Base-by-base conservation (phyloP, 768 basidiomycete species). In the Rossbeevera mucosa region DNA sequence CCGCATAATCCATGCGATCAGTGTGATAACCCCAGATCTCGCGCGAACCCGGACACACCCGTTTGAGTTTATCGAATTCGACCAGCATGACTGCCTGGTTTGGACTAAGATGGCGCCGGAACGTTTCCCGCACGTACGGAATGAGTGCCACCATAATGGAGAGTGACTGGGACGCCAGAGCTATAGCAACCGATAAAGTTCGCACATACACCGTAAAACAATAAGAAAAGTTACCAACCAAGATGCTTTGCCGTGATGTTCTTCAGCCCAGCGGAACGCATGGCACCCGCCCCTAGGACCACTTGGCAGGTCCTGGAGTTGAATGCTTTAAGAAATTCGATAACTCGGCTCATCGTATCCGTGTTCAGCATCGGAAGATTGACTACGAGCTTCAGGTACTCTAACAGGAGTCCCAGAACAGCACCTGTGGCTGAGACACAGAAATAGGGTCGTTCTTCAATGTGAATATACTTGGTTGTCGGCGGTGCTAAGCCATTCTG, bases 161-260 rank as follows among this genome's bases (percentile, higher is more conserved):
- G 41, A 99, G 75, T 13, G 92, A 93, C 66, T 98, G 96, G 25
- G 94, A 97, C 3, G 96, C 96, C 42, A 99, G 80, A 25, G 94
- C 94, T 94, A 59, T 24, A 61, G 41, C 24, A 25, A 50, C 52
- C 41, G 59, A 57, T 56, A 56, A 51, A 45, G 43, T 53, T 66
- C 47, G 31, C 58, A 57, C 44, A 40, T 40, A 31, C 29, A 41
- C 31, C 20, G 3, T 20, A 52, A 51, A 48, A 63, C 51, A 62
- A 66, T 61, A 51, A 54, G 43, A 43, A 31, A 50, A 49, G 21
- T 53, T 54, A 58, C 80, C 55, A 57, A 91, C 93, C 94, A 21
- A 99, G 78, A 74, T 99, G 95, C 69, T 93, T 96, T 36, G 96
- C 96, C 0, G 96, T 97, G 65, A 99, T 99, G 66, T 98, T 95